Evolutionary conservation across 1,284 basidiomycete genomes (phyloP), one percentile per base, ranked within the genome.

Genomic region (Trametes hirsuta): DNA sequence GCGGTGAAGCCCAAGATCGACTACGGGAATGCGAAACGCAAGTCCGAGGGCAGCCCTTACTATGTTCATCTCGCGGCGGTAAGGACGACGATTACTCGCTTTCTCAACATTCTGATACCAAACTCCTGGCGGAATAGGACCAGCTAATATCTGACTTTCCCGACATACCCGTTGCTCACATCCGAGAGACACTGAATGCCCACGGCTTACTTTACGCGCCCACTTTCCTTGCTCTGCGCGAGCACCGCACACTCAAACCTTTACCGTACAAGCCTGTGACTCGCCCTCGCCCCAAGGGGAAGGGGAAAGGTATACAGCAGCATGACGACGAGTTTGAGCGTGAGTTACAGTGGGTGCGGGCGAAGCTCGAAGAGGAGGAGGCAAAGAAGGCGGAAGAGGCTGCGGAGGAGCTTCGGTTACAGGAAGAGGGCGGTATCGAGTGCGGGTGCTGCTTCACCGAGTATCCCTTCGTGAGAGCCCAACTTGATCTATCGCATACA

Each of bases 391-490:
- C 66, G 11, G 58, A 67, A 40, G 75, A 78, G 61, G 68, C 73
- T n/a, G 78, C 77, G 35, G 79, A 79, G 15, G 77, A 72, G 53
- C 35, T 24, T 14, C 21, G 47, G 46, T 5, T 62, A 49, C 42
- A 58, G 41, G 59, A 53, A 6, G 79, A 80, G 15, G 79, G 79
- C 47, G 87, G 85, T 2, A 83, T 93, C 45, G 90, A 93, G 68
- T 95, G 93, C 67, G 90, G 87, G 15, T 95, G 93, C 68, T 95
- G 93, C 74, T 95, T 94, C 70, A 77, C 82, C 4, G 77, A 77
- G 3, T 91, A 87, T 63, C 72, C 86, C 6, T 87, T 91, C 72
- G 91, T 93, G 71, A 64, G 91, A 76, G 30, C 65, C 15, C 51
- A 48, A 42, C 45, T 42, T 24, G 35, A 39, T 18, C 9, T 47